phyloP scores from a whole-genome alignment of 768 basidiomycete genomes.

The Suillus fuscotomentosus region DNA sequence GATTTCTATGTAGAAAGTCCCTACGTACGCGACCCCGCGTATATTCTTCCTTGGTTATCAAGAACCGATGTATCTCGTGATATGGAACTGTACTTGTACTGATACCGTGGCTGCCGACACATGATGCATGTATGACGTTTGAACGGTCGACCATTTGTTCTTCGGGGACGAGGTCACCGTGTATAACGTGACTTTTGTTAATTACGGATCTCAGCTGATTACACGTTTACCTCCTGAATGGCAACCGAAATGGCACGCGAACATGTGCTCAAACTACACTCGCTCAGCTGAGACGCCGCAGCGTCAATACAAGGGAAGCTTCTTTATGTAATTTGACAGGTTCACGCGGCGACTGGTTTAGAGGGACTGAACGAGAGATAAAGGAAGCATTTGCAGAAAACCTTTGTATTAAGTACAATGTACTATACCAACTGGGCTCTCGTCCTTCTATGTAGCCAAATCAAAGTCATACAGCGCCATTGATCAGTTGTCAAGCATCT shows the following conservation, averaged over 20 bases:
- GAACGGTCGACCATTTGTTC: too few relatives aligned
- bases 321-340: not conserved
- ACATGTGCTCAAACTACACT: not conserved
- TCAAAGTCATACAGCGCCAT: not conserved
- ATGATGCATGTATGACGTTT: not conserved
- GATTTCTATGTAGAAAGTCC: not conserved
- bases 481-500: slow-evolving; percentile 26
- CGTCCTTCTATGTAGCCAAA: not conserved
- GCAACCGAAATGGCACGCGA: not conserved
- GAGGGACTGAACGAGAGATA: not conserved
- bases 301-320: not conserved
- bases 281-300: not conserved
- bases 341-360: not conserved
- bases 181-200: not conserved
- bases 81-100: not conserved
- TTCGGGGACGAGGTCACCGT: not conserved
- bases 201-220: not conserved
- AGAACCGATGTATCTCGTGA: not conserved
- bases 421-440: not conserved
- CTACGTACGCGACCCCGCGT: not conserved
- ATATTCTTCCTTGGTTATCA: not conserved
- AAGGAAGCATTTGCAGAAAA: not conserved
- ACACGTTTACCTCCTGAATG: not conserved
- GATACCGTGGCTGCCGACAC: not conserved
- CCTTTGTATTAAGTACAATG: not conserved